These are phyloP conservation scores for Aspergillus fumigatiaffinis DNA, from an alignment of 2,329 filamentous ascomycete species.

Conservation along the genomic window DNA sequence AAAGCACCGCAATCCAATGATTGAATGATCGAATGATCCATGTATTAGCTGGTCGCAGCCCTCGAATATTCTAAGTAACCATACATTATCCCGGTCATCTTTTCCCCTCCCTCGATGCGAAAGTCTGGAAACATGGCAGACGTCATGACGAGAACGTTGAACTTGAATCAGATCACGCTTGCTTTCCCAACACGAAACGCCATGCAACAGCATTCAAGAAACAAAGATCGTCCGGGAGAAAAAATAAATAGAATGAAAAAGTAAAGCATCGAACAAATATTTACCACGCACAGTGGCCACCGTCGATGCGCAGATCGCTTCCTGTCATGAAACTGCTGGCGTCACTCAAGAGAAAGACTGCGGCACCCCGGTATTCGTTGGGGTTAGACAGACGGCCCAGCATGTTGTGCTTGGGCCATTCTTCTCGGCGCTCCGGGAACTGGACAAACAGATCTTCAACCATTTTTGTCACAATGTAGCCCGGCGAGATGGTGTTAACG, in stretches of 20 bases:
- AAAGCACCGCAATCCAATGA: too few species aligned
- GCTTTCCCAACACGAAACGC: slow-evolving; percentile 4
- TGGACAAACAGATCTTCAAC: slow-evolving; percentile 45
- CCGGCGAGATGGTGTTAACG: slow-evolving; percentile 47
- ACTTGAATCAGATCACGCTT: slow-evolving; percentile 4
- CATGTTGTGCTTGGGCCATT: slow-evolving; percentile 86
- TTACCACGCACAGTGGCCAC: slow-evolving; percentile 53
- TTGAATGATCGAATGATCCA: not conserved
- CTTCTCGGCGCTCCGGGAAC: slow-evolving; percentile 74
- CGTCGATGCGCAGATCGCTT: slow-evolving; percentile 52
- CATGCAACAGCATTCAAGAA: not conserved
- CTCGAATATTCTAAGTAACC: slow-evolving; percentile 4
- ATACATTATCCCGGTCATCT: slow-evolving; percentile 1
- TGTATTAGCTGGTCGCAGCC: slow-evolving; percentile 4
- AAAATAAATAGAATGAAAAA: slow-evolving; percentile 1
- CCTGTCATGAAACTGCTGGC: slow-evolving; percentile 55
- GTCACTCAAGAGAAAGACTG: slow-evolving; percentile 46
- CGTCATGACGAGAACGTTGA: not conserved
- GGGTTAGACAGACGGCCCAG: slow-evolving; percentile 64
- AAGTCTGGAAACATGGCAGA: slow-evolving; percentile 1
- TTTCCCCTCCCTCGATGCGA: not conserved
- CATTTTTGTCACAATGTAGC: slow-evolving; percentile 47
- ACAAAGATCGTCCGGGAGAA: not conserved
- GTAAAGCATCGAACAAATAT: slow-evolving; percentile 4
- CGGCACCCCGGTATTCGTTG: slow-evolving; percentile 62